Conservation (phyloP, 345 rosid species). For the Firmiana major region DNA sequence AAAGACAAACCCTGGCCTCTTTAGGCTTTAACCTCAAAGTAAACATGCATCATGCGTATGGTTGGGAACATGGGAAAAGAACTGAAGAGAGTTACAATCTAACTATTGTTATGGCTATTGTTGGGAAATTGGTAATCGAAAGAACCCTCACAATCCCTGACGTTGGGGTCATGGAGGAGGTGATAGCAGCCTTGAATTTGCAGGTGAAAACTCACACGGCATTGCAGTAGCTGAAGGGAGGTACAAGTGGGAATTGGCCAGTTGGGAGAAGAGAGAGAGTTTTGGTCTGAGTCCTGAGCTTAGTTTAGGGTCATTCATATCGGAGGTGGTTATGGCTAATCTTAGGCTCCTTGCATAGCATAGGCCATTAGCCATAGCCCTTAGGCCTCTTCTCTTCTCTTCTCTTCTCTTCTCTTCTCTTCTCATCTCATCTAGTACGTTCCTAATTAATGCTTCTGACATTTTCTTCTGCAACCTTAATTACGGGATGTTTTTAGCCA, state of each 20-base stretch:
- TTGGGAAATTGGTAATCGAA: neutral
- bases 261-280: neutral
- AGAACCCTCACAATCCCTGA: neutral
- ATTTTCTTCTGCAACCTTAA: constrained; percentile 6
- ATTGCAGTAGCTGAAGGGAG: neutral
- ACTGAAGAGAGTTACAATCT: neutral
- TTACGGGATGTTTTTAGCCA: constrained; percentile 2
- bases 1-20: neutral
- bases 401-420: neutral
- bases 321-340: neutral
- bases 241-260: constrained; percentile 11
- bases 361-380: neutral
- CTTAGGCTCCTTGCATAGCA: neutral
- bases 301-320: neutral
- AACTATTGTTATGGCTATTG: neutral
- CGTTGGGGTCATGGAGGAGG: neutral
- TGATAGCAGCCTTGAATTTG: neutral
- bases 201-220: constrained; percentile 17
- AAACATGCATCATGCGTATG: neutral
- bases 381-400: neutral
- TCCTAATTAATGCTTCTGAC: constrained; percentile 18
- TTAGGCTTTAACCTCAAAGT: neutral
- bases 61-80: neutral
- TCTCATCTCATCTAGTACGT: neutral
- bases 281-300: neutral